phyloP scores from a whole-genome alignment of 306 rosid genomes.

The Carpinus fangiana region DNA sequence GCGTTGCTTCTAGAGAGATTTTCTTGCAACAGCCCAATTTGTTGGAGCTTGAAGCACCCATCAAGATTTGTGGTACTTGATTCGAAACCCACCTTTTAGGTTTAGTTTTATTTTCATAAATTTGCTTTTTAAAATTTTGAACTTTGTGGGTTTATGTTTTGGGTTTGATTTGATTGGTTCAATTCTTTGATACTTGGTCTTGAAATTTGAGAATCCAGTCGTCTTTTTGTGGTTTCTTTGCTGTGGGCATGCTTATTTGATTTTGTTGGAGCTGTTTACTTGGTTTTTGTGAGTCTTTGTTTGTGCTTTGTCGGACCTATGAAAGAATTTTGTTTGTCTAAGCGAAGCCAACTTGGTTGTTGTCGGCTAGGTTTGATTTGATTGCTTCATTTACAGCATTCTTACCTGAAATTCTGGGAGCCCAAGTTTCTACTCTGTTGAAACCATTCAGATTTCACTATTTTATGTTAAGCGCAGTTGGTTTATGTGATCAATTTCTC shows the following conservation, averaged over 20 bases:
- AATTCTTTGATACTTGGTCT: neutral
- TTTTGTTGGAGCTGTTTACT: neutral
- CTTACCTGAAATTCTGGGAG: neutral
- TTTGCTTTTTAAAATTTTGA: neutral
- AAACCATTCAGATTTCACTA: neutral
- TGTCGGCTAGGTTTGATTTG: neutral
- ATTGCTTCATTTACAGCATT: neutral
- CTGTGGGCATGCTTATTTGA: neutral
- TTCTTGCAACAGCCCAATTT: conserved; percentile 83
- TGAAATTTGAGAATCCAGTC: neutral
- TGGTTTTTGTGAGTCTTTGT: neutral
- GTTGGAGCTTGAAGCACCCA: conserved; percentile 87
- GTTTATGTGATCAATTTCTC: neutral
- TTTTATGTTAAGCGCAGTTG: neutral
- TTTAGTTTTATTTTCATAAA: neutral
- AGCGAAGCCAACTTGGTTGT: neutral
- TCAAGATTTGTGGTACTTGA: conserved; percentile 81
- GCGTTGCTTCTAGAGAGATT: conserved; percentile 63
- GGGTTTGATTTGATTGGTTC: neutral
- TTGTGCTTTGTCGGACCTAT: neutral
- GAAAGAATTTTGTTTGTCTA: neutral
- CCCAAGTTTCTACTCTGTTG: neutral
- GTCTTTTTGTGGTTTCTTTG: neutral
- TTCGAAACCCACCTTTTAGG: neutral
- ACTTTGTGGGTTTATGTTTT: neutral